A percentile compares a stretch with the other conserved stretches of the same genome.
phyloP scores from a whole-genome alignment of 345 rosid species.

The Arabidopsis arenosa region DNA sequence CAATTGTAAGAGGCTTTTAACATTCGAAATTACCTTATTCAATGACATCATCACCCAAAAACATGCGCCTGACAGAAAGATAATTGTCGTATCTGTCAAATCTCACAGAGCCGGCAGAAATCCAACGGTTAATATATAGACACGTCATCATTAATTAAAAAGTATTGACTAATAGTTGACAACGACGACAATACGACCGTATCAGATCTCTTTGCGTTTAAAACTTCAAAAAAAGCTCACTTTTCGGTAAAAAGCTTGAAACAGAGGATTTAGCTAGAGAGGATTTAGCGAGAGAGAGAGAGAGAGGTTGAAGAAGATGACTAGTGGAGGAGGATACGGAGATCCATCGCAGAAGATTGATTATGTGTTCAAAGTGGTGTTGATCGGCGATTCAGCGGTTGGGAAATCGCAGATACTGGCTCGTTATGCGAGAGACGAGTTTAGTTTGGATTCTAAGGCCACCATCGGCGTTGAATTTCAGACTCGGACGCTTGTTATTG shows the following conservation, averaged over 20 bases:
- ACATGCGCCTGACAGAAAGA: slow-evolving; percentile 38
- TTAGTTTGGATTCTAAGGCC: slow-evolving; percentile 87
- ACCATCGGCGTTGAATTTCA: slow-evolving; percentile 98
- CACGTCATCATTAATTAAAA: slow-evolving; percentile 26
- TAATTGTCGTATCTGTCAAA: slow-evolving; percentile 26
- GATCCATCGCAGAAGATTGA: slow-evolving; percentile 72
- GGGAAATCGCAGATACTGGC: slow-evolving; percentile 90
- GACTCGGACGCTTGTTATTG: slow-evolving; percentile 77
- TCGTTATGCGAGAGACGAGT: slow-evolving; percentile 81
- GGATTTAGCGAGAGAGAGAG: neutral
- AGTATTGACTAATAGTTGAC: slow-evolving; percentile 37
- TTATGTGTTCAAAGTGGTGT: slow-evolving; percentile 82
- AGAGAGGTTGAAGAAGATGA: slow-evolving; percentile 50
- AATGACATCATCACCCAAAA: slow-evolving; percentile 11
- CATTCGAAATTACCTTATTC: neutral
- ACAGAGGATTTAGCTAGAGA: neutral
- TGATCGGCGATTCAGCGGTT: slow-evolving; percentile 94
- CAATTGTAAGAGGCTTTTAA: neutral
- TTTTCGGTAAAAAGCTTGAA: slow-evolving; percentile 22
- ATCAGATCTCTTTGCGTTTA: slow-evolving; percentile 33
- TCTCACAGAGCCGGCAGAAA: slow-evolving; percentile 25
- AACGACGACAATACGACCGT: slow-evolving; percentile 22
- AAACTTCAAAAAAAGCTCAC: neutral
- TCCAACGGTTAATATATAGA: neutral
- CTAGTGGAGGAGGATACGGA: slow-evolving; percentile 61